Evolutionary conservation across 2,329 filamentous ascomycete genomes (phyloP), one percentile per base, ranked within the genome.

Genomic region (Geosmithia flava): DNA sequence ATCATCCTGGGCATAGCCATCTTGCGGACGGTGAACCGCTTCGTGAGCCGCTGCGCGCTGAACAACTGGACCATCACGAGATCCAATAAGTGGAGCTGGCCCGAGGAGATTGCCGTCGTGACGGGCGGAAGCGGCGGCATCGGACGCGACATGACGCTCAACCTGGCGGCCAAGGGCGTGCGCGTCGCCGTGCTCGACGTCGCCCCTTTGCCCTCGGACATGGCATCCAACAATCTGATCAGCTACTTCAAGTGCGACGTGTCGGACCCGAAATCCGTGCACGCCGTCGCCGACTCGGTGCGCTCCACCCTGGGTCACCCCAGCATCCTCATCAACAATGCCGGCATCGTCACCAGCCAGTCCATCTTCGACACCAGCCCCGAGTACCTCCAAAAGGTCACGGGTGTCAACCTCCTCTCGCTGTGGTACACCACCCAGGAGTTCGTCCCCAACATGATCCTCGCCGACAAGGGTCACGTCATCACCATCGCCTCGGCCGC

Each of bases 51-150:
- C 29, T 44, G 48, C 16, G 53, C 53, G 13, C 47, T 48, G 7
- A 53, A 52, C 47, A 43, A 48, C 17, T 53, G 52, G 52, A 37
- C 50, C 8, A n/a, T 52, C 41, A 46, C 43, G 0, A 29, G 48
- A 0, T 20, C 43, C 7, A 44, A 39, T 2, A 45, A 46, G 39
- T 55, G 61, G 62, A 11, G 50, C 46, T 55, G 52, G 53, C 39
- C 46, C 8, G 39, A 42, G 6, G 53, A 55, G 53, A 51, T 87
- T 41, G 78, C 83, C 2, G 68, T 87, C 41, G 72, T 88, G n/a
- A 87, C 84, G 0, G 84, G 85, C 15, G 84, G 84, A 8, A 78
- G 78, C 44, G 76, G 78, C 49, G 84, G 84, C 0, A 87, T 88
- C 55, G 84, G 85, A 7, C 74, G 72, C 39, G 66, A 74, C 40